phyloP scores from a whole-genome alignment of 257 asterid species.

The Paraleonurus japonicus region DNA sequence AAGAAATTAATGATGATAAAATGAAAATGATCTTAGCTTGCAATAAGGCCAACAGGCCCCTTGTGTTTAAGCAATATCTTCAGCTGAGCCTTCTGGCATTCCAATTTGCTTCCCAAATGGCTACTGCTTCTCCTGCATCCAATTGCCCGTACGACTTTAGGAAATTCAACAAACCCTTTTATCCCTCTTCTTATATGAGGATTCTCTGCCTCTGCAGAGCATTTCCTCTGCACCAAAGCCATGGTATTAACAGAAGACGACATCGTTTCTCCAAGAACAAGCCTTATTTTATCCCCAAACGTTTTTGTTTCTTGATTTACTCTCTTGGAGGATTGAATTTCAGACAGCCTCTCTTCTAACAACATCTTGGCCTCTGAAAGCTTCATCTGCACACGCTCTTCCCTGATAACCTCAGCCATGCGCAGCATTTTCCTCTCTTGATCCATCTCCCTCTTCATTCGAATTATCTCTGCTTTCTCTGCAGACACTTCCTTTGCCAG shows the following conservation, averaged over 20 bases:
- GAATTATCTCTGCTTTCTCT: slow-evolving; percentile 35
- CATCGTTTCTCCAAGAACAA: slow-evolving; percentile 30
- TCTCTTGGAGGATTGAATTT: slow-evolving; percentile 40
- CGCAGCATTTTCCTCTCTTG: slow-evolving; percentile 84
- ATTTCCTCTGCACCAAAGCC: slow-evolving; percentile 31
- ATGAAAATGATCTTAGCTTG: slow-evolving; percentile 28
- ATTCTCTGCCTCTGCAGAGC: slow-evolving; percentile 52
- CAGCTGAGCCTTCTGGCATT: slow-evolving; percentile 80
- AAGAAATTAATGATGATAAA: background rate
- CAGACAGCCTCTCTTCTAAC: slow-evolving; percentile 57
- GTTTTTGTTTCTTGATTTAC: slow-evolving; percentile 12
- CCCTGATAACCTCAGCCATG: slow-evolving; percentile 73
- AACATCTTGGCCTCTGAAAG: slow-evolving; percentile 58
- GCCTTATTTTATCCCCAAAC: slow-evolving; percentile 28
- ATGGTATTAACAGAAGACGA: slow-evolving; percentile 13
- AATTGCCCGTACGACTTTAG: slow-evolving; percentile 65
- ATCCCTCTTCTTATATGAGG: slow-evolving; percentile 85
- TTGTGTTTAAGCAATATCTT: slow-evolving; percentile 62
- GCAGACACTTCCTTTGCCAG: slow-evolving; percentile 48
- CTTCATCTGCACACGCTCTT: slow-evolving; percentile 88
- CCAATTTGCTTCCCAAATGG: slow-evolving; percentile 62
- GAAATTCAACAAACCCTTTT: slow-evolving; percentile 89
- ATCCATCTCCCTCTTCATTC: slow-evolving; percentile 59
- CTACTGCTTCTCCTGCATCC: slow-evolving; percentile 65
- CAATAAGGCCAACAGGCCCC: slow-evolving; percentile 41